These are phyloP conservation scores for Pseudonectria foliicola DNA, from an alignment of 2,329 filamentous ascomycete species.

Conservation along the genomic window DNA sequence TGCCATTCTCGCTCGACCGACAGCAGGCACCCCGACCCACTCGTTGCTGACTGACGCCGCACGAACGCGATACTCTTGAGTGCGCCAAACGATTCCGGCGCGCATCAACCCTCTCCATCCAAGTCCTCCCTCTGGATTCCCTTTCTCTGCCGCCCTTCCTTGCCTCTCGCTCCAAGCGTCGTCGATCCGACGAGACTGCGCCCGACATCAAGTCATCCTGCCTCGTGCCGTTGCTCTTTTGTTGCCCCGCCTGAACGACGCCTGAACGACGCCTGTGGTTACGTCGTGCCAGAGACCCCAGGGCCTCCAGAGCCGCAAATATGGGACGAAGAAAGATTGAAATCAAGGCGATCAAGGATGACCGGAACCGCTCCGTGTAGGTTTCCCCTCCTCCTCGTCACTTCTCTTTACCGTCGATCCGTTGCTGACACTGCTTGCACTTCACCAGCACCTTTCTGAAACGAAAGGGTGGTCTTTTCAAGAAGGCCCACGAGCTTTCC, in stretches of 20 bases:
- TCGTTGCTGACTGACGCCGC: too few species aligned
- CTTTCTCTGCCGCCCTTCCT: too few species aligned
- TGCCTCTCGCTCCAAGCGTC: too few species aligned
- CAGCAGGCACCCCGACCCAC: too few species aligned
- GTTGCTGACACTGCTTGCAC: slow-evolving; percentile 14
- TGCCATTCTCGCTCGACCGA: too few species aligned
- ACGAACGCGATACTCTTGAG: too few species aligned
- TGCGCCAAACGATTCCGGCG: too few species aligned
- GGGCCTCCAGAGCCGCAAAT: slow-evolving; percentile 12
- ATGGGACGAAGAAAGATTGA: slow-evolving; percentile 99
- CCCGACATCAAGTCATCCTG: too few species aligned
- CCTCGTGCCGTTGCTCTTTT: too few species aligned
- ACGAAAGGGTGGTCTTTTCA: slow-evolving; percentile 97
- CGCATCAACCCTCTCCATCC: too few species aligned
- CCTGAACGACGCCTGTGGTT: slow-evolving; percentile 15
- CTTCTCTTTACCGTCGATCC: slow-evolving; percentile 2
- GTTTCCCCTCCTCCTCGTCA: slow-evolving; percentile 28
- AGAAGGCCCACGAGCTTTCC: slow-evolving; percentile 97
- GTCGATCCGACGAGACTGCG: not conserved
- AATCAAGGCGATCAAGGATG: slow-evolving; percentile 99
- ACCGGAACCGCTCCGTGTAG: slow-evolving; percentile 95
- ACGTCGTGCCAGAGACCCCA: slow-evolving; percentile 4
- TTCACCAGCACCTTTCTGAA: slow-evolving; percentile 81
- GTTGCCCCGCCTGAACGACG: slow-evolving; percentile 15
- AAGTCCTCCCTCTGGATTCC: too few species aligned